Percentiles rank a stretch among this genome's conserved stretches.
Conservation (phyloP, 2,329 filamentous ascomycete species). For the Beauveria sp. region DNA sequence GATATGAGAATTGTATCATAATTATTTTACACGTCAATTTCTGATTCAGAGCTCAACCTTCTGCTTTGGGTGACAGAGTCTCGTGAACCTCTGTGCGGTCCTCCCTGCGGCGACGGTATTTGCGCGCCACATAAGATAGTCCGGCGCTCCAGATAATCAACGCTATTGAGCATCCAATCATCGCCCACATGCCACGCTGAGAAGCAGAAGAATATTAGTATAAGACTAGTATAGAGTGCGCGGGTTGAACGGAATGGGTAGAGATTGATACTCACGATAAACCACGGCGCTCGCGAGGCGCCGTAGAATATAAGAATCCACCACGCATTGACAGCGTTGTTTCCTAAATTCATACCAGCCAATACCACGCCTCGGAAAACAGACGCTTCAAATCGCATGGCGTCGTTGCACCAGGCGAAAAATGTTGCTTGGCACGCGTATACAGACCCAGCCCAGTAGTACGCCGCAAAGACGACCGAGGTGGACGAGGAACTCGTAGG, state of each 20-base stretch:
- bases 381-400: constrained; percentile 55
- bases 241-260: neutral
- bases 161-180: constrained; percentile 57
- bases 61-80: neutral
- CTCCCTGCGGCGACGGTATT: neutral
- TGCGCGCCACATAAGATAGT: constrained; percentile 32
- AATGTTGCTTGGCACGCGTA: constrained; percentile 70
- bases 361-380: constrained; percentile 59
- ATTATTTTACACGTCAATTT: neutral
- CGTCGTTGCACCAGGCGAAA: constrained; percentile 70
- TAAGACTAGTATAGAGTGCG: too few relatives aligned
- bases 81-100: neutral
- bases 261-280: constrained; percentile 40
- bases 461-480: constrained; percentile 52
- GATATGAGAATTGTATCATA: neutral
- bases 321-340: constrained; percentile 63
- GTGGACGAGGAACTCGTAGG: constrained; percentile 35
- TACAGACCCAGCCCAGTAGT: constrained; percentile 62
- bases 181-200: constrained; percentile 63
- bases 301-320: constrained; percentile 67
- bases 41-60: neutral
- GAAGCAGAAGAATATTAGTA: neutral
- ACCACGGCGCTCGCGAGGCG: constrained; percentile 58
- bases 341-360: constrained; percentile 64
- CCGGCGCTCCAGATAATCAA: constrained; percentile 52